Evolutionary conservation across 768 basidiomycete genomes (phyloP).

Genomic region (Plicaturopsis crispa): DNA sequence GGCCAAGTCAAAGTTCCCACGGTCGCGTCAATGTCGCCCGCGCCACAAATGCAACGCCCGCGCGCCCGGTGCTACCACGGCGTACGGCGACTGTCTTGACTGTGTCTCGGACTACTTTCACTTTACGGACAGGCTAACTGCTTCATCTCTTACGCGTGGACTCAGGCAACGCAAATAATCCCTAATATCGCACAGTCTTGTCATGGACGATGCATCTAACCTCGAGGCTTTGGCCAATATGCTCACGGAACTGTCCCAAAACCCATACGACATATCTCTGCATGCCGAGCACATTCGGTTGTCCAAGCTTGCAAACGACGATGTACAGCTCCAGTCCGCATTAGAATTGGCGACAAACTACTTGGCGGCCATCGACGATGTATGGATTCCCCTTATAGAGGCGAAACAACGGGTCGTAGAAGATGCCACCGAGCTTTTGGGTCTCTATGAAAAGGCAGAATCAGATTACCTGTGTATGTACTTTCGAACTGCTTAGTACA

Average conservation of each 20-base stretch:
- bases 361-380: constrained; percentile 57
- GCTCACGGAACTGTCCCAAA: constrained; percentile 49
- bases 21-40: too few relatives aligned
- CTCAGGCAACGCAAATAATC: too few relatives aligned
- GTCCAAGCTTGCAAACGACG: constrained; percentile 44
- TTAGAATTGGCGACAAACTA: constrained; percentile 59
- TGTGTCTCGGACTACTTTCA: too few relatives aligned
- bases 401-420: constrained; percentile 40
- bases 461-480: constrained; percentile 74
- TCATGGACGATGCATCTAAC: constrained; percentile 51
- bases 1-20: too few relatives aligned
- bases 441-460: constrained; percentile 60
- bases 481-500: constrained; percentile 2
- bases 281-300: constrained; percentile 65
- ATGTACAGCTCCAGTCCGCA: constrained; percentile 52
- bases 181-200: too few relatives aligned
- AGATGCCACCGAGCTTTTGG: constrained; percentile 48
- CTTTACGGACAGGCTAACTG: too few relatives aligned
- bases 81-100: too few relatives aligned
- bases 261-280: constrained; percentile 52
- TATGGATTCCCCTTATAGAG: constrained; percentile 68
- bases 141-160: too few relatives aligned
- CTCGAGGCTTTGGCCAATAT: constrained; percentile 59
- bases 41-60: too few relatives aligned
- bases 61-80: too few relatives aligned